These are phyloP conservation scores for Mycosarcoma maydis DNA, from an alignment of 1,284 basidiomycete species.

Conservation along the genomic window DNA sequence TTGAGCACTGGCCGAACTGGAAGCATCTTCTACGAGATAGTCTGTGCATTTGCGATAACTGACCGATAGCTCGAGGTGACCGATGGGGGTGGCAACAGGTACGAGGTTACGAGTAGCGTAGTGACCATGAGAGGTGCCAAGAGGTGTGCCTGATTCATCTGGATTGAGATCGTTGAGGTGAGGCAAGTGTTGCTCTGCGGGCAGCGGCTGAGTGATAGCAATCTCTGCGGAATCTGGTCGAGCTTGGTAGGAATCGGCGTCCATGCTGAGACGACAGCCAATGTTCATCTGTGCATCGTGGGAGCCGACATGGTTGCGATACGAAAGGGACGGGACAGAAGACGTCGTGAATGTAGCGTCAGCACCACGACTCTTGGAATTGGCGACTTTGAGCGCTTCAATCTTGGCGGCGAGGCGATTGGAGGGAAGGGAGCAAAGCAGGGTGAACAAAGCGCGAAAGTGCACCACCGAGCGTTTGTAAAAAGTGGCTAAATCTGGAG, in stretches of 20 bases:
- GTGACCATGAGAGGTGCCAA: constrained; percentile 10
- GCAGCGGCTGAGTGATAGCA: constrained; percentile 5
- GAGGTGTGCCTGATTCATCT: background rate
- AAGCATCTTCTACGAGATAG: constrained; percentile 42
- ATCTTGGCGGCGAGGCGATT: constrained; percentile 53
- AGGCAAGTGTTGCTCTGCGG: background rate
- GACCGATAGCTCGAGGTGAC: constrained; percentile 43
- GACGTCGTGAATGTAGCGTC: background rate
- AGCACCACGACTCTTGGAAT: background rate
- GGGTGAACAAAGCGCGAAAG: constrained; percentile 62
- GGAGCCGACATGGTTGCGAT: constrained; percentile 18
- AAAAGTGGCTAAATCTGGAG: constrained; percentile 61
- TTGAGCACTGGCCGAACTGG: constrained; percentile 16
- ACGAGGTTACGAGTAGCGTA: constrained; percentile 16
- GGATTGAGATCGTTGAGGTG: background rate
- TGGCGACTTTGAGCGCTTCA: constrained; percentile 11
- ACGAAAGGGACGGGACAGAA: constrained; percentile 15
- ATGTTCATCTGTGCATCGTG: constrained; percentile 47
- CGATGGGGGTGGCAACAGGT: constrained; percentile 32
- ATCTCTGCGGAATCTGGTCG: constrained; percentile 6
- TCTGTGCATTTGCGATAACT: constrained; percentile 42
- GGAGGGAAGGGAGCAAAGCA: constrained; percentile 56
- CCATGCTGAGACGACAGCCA: constrained; percentile 49
- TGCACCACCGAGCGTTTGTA: constrained; percentile 67
- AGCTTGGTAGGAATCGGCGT: background rate